Evolutionary conservation across 202 grass and related monocot genomes (phyloP), one percentile per base, ranked within the genome.

Genomic region (Schoenoplectus tabernaemontani): DNA sequence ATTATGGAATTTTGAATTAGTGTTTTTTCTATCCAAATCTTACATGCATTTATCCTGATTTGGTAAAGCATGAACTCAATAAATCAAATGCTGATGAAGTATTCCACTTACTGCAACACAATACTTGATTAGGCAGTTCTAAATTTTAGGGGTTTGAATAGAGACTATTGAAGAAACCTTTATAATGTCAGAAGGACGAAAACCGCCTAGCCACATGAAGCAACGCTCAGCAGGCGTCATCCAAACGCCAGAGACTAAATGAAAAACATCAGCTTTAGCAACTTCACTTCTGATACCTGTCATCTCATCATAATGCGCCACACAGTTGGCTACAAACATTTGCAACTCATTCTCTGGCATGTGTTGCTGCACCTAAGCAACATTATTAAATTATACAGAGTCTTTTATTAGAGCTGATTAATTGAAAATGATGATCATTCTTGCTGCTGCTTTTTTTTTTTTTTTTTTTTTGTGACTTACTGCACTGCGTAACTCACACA

Each of bases 191-290:
- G 91, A 97, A 46, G 93, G 93, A 4, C 93, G 91, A 83, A 93
- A 93, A 5, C 87, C 93, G 57, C 91, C 93, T 64, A 97, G 87
- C 93, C 93, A 97, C 80, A 97, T 92, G 93, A 93, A 97, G 83
- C 93, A 93, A 54, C 91, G 89, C 89, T 97, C 89, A 20, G 87
- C 89, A 20, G 93, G 94, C 60, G 89, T 93, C 87, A 76, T 85
- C 91, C 89, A 97, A 83, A 90, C 70, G 80, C 91, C 93, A 81
- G 93, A 93, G 59, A 88, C 90, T 85, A 97, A 89, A 83, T 97
- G 91, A 86, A 97, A 88, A 88, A 91, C 89, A 89, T 97, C 93
- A 65, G 78, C 83, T 86, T 87, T 93, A 63, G 86, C 84, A 62
- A 82, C 87, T 28, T 66, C 54, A 62, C 88, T 84, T 83, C 89